Percentiles rank a stretch among this genome's conserved stretches.
Evolutionary conservation across 1,139 yeast genomes (phyloP).

Genomic region (Yamadazyma sp.): DNA sequence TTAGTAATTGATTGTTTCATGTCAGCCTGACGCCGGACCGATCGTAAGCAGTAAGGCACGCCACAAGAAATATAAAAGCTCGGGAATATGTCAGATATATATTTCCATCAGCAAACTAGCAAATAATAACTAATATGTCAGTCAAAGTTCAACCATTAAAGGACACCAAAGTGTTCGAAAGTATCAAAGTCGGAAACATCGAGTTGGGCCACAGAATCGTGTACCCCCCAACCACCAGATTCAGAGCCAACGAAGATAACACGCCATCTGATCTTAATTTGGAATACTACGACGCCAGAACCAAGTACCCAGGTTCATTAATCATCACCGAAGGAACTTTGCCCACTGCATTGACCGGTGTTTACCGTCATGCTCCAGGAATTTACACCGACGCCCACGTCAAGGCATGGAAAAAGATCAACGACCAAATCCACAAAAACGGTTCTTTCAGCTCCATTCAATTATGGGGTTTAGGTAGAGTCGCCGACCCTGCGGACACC

Average conservation of each 20-base stretch:
- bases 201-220: slow-evolving; percentile 6
- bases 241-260: slow-evolving; percentile 40
- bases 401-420: slow-evolving; percentile 49
- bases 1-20: too few relatives aligned
- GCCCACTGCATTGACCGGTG: slow-evolving; percentile 29
- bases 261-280: slow-evolving; percentile 48
- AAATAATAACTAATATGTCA: neutral
- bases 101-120: too few relatives aligned
- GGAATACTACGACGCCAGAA: slow-evolving; percentile 54
- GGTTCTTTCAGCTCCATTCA: slow-evolving; percentile 54
- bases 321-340: slow-evolving; percentile 40
- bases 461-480: slow-evolving; percentile 62
- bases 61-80: too few relatives aligned
- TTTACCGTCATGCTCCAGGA: slow-evolving; percentile 51
- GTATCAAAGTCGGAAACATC: slow-evolving; percentile 4
- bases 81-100: too few relatives aligned
- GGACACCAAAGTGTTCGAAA: neutral
- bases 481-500: slow-evolving; percentile 41
- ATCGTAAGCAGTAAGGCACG: too few relatives aligned
- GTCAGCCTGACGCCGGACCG: too few relatives aligned
- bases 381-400: slow-evolving; percentile 47
- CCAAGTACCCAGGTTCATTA: slow-evolving; percentile 56
- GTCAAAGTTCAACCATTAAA: slow-evolving; percentile 4
- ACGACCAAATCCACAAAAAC: slow-evolving; percentile 51
- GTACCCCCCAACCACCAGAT: slow-evolving; percentile 22